Percentiles rank a stretch among this genome's conserved stretches.
Conservation (phyloP, 164 flowering plant genomes). For the Chimonanthus praecox region DNA sequence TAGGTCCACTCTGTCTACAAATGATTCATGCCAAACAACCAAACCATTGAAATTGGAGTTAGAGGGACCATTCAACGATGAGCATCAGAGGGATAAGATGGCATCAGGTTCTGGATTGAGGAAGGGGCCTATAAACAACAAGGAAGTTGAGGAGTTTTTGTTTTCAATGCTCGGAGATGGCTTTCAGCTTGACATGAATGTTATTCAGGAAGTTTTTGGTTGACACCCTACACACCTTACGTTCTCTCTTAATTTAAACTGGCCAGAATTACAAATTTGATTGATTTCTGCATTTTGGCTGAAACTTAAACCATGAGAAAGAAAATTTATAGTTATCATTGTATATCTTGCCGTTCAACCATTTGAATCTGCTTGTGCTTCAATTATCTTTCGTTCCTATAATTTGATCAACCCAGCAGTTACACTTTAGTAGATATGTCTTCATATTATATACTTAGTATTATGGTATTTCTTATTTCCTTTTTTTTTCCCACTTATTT, state of each 20-base stretch:
- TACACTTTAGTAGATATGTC: too few relatives aligned
- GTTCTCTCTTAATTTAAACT: background rate
- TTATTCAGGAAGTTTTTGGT: constrained; percentile 56
- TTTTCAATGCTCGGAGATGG: constrained; percentile 58
- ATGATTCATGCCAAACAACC: constrained; percentile 17
- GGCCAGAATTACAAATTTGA: background rate
- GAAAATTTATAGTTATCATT: too few relatives aligned
- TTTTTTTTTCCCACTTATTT: background rate
- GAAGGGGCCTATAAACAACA: constrained; percentile 17
- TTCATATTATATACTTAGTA: too few relatives aligned
- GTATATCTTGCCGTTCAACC: too few relatives aligned
- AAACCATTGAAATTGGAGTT: constrained; percentile 35
- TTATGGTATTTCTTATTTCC: background rate
- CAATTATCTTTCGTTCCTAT: background rate
- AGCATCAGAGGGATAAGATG: constrained; percentile 10
- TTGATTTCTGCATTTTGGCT: too few relatives aligned
- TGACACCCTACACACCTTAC: background rate
- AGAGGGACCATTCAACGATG: constrained; percentile 17
- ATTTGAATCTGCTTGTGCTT: background rate
- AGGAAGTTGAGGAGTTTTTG: constrained; percentile 50
- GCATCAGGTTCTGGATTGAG: constrained; percentile 7
- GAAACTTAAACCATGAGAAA: too few relatives aligned
- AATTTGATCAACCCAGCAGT: too few relatives aligned
- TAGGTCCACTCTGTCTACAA: constrained; percentile 15
- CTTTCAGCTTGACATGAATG: constrained; percentile 39